Evolutionary conservation across 139 green algal genomes (phyloP).

Genomic region (Pseudopediastrum boryanum): DNA sequence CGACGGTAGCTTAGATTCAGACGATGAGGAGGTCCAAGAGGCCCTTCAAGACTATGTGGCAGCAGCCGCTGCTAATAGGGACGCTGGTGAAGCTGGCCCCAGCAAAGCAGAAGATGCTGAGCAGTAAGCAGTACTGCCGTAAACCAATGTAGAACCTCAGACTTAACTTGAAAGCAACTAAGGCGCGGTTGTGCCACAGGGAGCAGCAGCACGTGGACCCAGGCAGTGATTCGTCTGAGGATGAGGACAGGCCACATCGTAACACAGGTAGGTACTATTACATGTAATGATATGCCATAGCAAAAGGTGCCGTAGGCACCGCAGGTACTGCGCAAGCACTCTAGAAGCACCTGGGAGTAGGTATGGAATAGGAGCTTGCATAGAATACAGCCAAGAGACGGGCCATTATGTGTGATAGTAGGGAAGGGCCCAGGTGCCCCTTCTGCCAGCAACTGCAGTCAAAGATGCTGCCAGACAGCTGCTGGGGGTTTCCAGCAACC

Average conservation of each 20-base stretch:
- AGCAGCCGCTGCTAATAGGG: neutral
- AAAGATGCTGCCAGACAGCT: no score
- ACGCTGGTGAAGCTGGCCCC: constrained; percentile 22
- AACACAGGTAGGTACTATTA: constrained; percentile 80
- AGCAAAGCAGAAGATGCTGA: neutral
- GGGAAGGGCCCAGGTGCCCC: no score
- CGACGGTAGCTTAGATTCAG: constrained; percentile 41
- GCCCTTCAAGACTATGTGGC: constrained; percentile 62
- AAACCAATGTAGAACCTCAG: neutral
- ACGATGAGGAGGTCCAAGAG: constrained; percentile 62
- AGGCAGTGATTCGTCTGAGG: constrained; percentile 92
- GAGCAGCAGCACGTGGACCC: constrained; percentile 48
- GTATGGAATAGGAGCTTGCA: no score
- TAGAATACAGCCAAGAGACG: no score
- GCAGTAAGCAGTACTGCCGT: neutral
- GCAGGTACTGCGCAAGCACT: no score
- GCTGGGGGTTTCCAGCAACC: no score
- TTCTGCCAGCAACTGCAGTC: no score
- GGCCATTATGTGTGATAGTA: no score
- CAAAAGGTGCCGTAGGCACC: no score
- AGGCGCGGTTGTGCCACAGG: neutral
- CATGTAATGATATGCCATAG: no score
- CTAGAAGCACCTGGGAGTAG: no score
- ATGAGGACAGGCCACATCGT: constrained; percentile 82
- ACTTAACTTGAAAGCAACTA: neutral